Percentiles rank a stretch among this genome's conserved stretches.
Conservation (phyloP, 352 stramenopile species). For the Phytophthora multivora region DNA sequence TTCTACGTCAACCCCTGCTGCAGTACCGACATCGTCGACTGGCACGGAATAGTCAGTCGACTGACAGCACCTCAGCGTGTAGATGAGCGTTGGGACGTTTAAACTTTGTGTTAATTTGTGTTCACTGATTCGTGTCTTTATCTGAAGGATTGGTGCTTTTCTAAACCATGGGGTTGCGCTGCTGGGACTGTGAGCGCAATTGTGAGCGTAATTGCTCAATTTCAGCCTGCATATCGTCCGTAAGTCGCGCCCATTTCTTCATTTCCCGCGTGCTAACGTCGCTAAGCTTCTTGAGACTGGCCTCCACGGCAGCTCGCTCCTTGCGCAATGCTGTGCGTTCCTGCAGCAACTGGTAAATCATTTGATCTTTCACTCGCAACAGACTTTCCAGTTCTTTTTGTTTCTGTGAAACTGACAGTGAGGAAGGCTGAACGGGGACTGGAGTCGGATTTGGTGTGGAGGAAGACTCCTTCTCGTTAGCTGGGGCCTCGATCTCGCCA, state of each 20-base stretch:
- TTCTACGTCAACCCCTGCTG: slow-evolving; percentile 24
- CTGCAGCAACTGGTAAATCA: slow-evolving; percentile 82
- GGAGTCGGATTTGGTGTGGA: slow-evolving; percentile 67
- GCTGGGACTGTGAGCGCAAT: slow-evolving; percentile 11
- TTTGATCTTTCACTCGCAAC: slow-evolving; percentile 80
- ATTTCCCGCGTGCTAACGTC: slow-evolving; percentile 79
- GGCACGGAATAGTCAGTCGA: slow-evolving; percentile 17
- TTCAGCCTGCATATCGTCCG: slow-evolving; percentile 82
- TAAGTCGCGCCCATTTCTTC: slow-evolving; percentile 82
- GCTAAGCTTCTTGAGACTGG: slow-evolving; percentile 66
- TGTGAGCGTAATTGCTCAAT: slow-evolving; percentile 65
- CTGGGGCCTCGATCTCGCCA: neutral
- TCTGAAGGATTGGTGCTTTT: neutral
- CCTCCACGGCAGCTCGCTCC: slow-evolving; percentile 52
- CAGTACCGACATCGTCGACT: slow-evolving; percentile 17
- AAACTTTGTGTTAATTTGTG: slow-evolving; percentile 7
- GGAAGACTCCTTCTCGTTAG: slow-evolving; percentile 23
- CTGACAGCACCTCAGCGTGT: slow-evolving; percentile 4
- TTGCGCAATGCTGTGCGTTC: slow-evolving; percentile 62
- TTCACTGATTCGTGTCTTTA: neutral
- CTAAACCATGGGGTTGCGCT: neutral
- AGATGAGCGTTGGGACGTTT: slow-evolving; percentile 15
- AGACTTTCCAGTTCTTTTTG: slow-evolving; percentile 41
- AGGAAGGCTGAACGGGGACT: slow-evolving; percentile 34
- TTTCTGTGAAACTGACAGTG: slow-evolving; percentile 2